phyloP scores from a whole-genome alignment of 176 grass and related monocot genomes.

The Secale cereale region DNA sequence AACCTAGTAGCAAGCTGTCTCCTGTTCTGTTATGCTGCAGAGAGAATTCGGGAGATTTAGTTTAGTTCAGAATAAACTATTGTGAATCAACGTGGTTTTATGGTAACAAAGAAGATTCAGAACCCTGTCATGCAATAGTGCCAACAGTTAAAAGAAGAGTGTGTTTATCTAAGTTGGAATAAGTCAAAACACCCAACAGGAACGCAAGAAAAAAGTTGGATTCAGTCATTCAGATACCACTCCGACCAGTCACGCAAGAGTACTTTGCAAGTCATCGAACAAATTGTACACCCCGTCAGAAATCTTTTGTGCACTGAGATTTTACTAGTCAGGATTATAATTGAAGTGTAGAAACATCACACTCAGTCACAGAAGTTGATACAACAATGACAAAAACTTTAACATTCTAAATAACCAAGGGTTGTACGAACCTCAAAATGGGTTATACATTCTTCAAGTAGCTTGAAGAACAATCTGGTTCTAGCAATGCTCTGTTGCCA shows the following conservation, averaged over 20 bases:
- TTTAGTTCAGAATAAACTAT: slow-evolving; percentile 23
- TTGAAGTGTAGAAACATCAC: neutral
- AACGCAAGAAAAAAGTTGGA: neutral
- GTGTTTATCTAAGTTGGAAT: slow-evolving; percentile 13
- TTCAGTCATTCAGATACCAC: neutral
- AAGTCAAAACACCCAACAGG: neutral
- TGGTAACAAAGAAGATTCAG: slow-evolving; percentile 14
- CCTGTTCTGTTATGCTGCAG: slow-evolving; percentile 84
- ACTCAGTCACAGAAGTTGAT: neutral
- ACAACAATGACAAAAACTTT: slow-evolving; percentile 15
- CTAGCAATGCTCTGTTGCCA: slow-evolving; percentile 98
- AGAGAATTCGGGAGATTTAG: slow-evolving; percentile 31
- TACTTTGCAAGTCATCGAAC: neutral
- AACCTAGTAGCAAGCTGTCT: slow-evolving; percentile 83
- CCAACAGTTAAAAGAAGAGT: slow-evolving; percentile 2
- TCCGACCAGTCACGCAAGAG: neutral
- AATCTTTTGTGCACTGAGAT: neutral
- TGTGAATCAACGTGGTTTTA: neutral
- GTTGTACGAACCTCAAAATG: slow-evolving; percentile 88
- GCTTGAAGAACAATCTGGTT: slow-evolving; percentile 98
- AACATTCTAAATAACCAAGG: slow-evolving; percentile 1
- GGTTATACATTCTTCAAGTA: slow-evolving; percentile 94
- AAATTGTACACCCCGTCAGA: neutral
- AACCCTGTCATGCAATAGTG: neutral
- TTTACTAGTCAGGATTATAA: neutral